Conservation (phyloP, 176 grass and related monocot genomes). For the Thalia dealbata region DNA sequence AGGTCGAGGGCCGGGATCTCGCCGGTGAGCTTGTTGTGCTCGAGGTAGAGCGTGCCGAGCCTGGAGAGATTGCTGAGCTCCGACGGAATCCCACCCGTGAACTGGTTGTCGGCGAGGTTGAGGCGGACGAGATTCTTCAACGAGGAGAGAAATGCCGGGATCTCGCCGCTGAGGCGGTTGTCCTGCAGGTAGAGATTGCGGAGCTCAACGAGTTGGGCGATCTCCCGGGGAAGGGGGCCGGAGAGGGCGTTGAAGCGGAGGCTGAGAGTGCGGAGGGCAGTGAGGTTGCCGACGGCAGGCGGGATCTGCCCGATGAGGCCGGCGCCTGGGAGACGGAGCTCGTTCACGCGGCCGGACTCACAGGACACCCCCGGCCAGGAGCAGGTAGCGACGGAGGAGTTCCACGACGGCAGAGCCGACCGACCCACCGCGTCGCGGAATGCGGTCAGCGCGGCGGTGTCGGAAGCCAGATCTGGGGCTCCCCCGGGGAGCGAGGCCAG, state of each 20-base stretch:
- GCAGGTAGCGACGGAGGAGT: slow-evolving; percentile 49
- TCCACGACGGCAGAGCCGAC: slow-evolving; percentile 53
- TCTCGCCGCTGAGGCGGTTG: slow-evolving; percentile 56
- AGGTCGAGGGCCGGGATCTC: slow-evolving; percentile 76
- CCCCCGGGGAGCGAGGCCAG: neutral
- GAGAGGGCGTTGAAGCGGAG: slow-evolving; percentile 80
- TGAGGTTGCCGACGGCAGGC: slow-evolving; percentile 52
- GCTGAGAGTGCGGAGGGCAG: slow-evolving; percentile 75
- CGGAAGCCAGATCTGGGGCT: slow-evolving; percentile 7
- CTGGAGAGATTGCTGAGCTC: slow-evolving; percentile 76
- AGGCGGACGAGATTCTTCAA: slow-evolving; percentile 74
- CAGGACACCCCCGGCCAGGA: slow-evolving; percentile 60
- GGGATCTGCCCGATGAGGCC: slow-evolving; percentile 77
- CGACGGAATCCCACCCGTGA: slow-evolving; percentile 54
- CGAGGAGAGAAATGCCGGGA: slow-evolving; percentile 47
- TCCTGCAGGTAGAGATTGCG: slow-evolving; percentile 82
- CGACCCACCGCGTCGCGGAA: slow-evolving; percentile 57
- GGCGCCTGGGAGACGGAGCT: slow-evolving; percentile 62
- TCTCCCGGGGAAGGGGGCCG: slow-evolving; percentile 49
- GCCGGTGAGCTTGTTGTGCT: slow-evolving; percentile 54
- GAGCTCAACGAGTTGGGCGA: slow-evolving; percentile 57
- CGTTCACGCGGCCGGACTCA: slow-evolving; percentile 45
- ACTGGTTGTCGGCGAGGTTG: slow-evolving; percentile 61
- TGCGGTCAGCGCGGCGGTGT: slow-evolving; percentile 37
- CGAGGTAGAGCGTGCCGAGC: slow-evolving; percentile 60